Conservation (phyloP, 1,139 yeast species). For the Candida labiduridarum region DNA sequence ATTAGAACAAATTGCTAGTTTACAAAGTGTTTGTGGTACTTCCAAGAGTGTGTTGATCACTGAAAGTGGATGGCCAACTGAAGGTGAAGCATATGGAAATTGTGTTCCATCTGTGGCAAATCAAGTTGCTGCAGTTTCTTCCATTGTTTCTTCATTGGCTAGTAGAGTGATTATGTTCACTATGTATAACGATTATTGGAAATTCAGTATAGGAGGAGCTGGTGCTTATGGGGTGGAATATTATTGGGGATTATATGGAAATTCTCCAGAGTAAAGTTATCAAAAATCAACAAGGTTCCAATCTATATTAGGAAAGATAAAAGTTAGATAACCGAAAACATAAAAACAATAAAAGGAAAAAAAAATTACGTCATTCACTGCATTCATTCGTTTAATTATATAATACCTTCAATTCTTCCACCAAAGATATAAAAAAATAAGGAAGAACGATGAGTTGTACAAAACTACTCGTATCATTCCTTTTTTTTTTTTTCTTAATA, state of each 20-base stretch:
- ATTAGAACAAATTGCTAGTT: slow-evolving; percentile 63
- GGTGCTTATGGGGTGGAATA: slow-evolving; percentile 70
- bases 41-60: slow-evolving; percentile 61
- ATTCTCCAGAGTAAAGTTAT: slow-evolving; percentile 21
- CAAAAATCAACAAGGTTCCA: not conserved
- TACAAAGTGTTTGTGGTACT: slow-evolving; percentile 66
- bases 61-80: slow-evolving; percentile 84
- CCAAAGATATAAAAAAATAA: not conserved
- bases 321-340: not conserved
- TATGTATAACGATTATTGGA: slow-evolving; percentile 80
- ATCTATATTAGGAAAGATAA: not conserved
- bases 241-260: slow-evolving; percentile 66
- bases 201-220: slow-evolving; percentile 41
- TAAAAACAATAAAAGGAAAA: not conserved
- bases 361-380: not conserved
- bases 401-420: slow-evolving; percentile 3
- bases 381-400: slow-evolving; percentile 4
- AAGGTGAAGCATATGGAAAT: slow-evolving; percentile 64
- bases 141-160: slow-evolving; percentile 59
- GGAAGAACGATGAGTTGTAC: not conserved
- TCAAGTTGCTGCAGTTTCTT: slow-evolving; percentile 60
- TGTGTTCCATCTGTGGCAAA: slow-evolving; percentile 71
- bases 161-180: slow-evolving; percentile 62
- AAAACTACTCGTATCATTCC: not conserved
- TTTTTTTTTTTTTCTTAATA: not conserved